phyloP scores from a whole-genome alignment of 805 yeast species.

The Yamadazyma phyllophila region DNA sequence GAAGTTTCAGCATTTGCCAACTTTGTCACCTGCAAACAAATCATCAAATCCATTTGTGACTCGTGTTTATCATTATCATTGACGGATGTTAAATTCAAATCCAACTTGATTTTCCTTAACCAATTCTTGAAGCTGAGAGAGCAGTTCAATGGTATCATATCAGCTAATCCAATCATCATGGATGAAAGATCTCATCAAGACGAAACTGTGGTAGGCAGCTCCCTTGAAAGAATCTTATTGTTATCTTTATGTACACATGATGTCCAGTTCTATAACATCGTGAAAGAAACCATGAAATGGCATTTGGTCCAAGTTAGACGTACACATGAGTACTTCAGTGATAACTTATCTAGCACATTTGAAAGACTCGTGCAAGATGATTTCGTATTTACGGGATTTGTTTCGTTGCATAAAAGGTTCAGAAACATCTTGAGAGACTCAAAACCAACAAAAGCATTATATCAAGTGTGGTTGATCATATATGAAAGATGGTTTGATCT shows the following conservation, averaged over 20 bases:
- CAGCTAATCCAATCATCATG: constrained; percentile 14
- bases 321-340: neutral
- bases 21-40: constrained; percentile 26
- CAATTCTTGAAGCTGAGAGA: constrained; percentile 30
- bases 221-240: constrained; percentile 38
- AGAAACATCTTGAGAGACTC: constrained; percentile 35
- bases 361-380: constrained; percentile 49
- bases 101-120: constrained; percentile 34
- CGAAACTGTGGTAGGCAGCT: constrained; percentile 12
- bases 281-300: constrained; percentile 36
- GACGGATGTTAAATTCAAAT: constrained; percentile 35
- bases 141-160: constrained; percentile 12
- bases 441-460: constrained; percentile 27
- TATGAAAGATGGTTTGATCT: constrained; percentile 48
- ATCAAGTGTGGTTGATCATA: constrained; percentile 43
- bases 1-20: constrained; percentile 26
- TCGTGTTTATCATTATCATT: constrained; percentile 32
- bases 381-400: constrained; percentile 61
- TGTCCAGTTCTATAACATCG: constrained; percentile 40
- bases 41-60: constrained; percentile 35
- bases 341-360: constrained; percentile 27
- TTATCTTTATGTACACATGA: constrained; percentile 44
- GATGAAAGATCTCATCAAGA: constrained; percentile 13
- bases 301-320: constrained; percentile 21
- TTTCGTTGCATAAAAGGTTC: constrained; percentile 69